These are phyloP conservation scores for Colletotrichum orchidophilum DNA, from an alignment of 2,329 filamentous ascomycete species.

Conservation along the genomic window DNA sequence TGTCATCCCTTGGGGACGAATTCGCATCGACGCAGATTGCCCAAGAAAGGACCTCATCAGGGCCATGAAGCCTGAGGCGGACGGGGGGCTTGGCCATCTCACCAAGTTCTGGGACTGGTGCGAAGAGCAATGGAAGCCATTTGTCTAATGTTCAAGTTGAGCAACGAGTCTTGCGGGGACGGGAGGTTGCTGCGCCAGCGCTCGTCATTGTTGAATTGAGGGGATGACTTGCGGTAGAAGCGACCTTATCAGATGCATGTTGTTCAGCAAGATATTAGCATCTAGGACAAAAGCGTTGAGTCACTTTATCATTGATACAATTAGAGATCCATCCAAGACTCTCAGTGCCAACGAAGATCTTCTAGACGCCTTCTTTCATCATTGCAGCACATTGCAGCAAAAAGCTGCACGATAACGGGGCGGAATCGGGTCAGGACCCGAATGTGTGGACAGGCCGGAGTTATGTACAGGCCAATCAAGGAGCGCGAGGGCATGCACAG, in stretches of 20 bases:
- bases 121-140: constrained; percentile 32
- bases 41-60: constrained; percentile 41
- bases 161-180: too few relatives aligned
- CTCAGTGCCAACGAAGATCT: neutral
- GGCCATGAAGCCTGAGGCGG: constrained; percentile 37
- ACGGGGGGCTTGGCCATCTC: constrained; percentile 40
- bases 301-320: too few relatives aligned
- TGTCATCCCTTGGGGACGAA: constrained; percentile 42
- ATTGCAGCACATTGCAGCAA: too few relatives aligned
- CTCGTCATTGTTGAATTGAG: too few relatives aligned
- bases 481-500: neutral
- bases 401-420: neutral
- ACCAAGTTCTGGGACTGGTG: constrained; percentile 44
- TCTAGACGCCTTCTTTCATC: neutral
- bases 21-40: constrained; percentile 33
- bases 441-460: neutral
- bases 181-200: too few relatives aligned
- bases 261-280: too few relatives aligned
- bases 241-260: too few relatives aligned
- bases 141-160: neutral
- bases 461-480: neutral
- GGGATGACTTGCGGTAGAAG: too few relatives aligned
- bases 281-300: too few relatives aligned
- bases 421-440: neutral
- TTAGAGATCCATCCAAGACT: too few relatives aligned